Conservation (phyloP, 1,139 yeast species). For the Blastobotrys niveus region DNA sequence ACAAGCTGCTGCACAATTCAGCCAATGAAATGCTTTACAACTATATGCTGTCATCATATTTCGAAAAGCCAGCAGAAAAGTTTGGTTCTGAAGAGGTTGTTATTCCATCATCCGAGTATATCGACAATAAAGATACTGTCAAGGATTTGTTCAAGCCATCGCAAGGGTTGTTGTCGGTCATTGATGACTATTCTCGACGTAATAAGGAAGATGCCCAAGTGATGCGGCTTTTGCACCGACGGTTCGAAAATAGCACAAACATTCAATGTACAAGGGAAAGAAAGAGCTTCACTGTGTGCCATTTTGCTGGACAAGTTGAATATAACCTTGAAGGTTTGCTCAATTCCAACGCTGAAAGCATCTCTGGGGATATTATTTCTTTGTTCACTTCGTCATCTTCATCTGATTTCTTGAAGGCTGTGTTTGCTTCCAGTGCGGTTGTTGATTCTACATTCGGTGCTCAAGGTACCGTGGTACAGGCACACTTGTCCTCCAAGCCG, state of each 20-base stretch:
- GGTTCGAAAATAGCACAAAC: constrained; percentile 34
- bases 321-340: constrained; percentile 34
- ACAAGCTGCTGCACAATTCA: constrained; percentile 38
- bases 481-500: constrained; percentile 38
- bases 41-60: constrained; percentile 35
- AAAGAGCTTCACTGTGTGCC: constrained; percentile 34
- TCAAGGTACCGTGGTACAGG: constrained; percentile 34
- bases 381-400: constrained; percentile 38
- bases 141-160: constrained; percentile 35
- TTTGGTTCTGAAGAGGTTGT: constrained; percentile 39
- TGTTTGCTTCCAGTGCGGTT: constrained; percentile 37
- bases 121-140: constrained; percentile 39
- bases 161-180: constrained; percentile 35
- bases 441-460: constrained; percentile 34
- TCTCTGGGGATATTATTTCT: constrained; percentile 39
- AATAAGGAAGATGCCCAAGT: constrained; percentile 34
- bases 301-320: constrained; percentile 40
- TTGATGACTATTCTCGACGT: constrained; percentile 38
- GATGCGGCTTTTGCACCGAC: constrained; percentile 31
- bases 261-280: constrained; percentile 29
- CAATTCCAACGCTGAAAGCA: constrained; percentile 34
- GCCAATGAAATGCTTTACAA: constrained; percentile 40
- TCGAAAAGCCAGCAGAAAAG: constrained; percentile 35
- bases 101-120: constrained; percentile 36
- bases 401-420: constrained; percentile 35